Evolutionary conservation across 2,329 filamentous ascomycete genomes (phyloP).

Genomic region (Alternaria sp.): DNA sequence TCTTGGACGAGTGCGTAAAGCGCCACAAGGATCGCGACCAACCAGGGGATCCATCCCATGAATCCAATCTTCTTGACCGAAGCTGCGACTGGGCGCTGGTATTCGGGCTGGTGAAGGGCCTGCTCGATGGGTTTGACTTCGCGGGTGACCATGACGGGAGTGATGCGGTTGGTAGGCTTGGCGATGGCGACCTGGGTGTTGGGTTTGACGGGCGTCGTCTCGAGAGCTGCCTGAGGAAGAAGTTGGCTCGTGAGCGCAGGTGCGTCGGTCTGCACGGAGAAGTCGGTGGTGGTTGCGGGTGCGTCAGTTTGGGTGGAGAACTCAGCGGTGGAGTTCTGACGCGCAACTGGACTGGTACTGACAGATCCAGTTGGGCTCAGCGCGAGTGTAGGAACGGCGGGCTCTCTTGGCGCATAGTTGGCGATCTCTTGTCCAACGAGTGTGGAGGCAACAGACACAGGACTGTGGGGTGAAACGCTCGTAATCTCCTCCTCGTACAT

Average conservation of each 20-base stretch:
- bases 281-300: neutral
- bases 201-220: neutral
- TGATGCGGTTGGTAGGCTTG: slow-evolving; percentile 1
- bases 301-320: slow-evolving; percentile 10
- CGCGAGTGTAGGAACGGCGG: neutral
- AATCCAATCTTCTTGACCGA: neutral
- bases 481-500: neutral
- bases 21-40: slow-evolving; percentile 10
- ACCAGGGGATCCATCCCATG: neutral
- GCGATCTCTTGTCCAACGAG: neutral
- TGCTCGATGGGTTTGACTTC: slow-evolving; percentile 8
- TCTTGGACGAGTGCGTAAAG: slow-evolving; percentile 8
- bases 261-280: slow-evolving; percentile 7
- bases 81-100: neutral
- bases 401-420: neutral
- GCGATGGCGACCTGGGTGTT: neutral
- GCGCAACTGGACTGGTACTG: slow-evolving; percentile 4
- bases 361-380: slow-evolving; percentile 4
- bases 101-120: neutral
- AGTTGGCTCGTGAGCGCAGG: neutral
- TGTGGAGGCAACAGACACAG: neutral
- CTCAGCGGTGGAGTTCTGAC: neutral
- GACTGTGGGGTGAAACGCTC: neutral
- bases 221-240: neutral
- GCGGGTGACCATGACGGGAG: slow-evolving; percentile 1